A percentile compares a stretch with the other conserved stretches of the same genome.
These are phyloP conservation scores for Eimeria zaria DNA, from an alignment of 169 alveolate genomes.

Conservation along the genomic window DNA sequence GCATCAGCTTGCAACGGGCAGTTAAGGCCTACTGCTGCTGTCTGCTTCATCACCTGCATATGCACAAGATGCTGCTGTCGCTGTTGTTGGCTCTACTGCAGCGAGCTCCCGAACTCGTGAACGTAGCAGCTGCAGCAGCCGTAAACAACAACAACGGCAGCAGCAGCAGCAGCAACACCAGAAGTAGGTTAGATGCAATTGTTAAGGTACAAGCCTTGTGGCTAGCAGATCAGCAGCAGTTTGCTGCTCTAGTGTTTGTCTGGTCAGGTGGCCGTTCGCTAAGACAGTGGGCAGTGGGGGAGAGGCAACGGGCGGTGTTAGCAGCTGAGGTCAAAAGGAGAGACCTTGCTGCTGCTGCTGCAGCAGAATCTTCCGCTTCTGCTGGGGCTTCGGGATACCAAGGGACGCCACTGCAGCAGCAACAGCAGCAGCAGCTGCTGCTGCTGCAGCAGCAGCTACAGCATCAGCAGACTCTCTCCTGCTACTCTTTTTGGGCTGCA, in stretches of 20 bases:
- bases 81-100: conserved; percentile 25
- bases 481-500: conserved; percentile 73
- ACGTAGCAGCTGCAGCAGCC: conserved; percentile 8
- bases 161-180: conserved; percentile 50
- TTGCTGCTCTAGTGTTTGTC: conserved; percentile 67
- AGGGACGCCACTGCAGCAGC: no score
- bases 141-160: conserved; percentile 34
- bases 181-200: background rate
- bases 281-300: conserved; percentile 82
- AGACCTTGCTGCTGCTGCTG: conserved; percentile 75
- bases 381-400: background rate
- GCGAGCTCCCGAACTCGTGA: conserved; percentile 36
- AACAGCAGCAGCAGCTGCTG: background rate
- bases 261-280: conserved; percentile 73
- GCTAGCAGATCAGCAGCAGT: conserved; percentile 53
- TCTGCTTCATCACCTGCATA: conserved; percentile 76
- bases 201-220: conserved; percentile 31
- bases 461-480: conserved; percentile 77
- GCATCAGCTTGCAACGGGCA: conserved; percentile 48
- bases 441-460: conserved; percentile 45
- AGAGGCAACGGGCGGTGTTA: conserved; percentile 67
- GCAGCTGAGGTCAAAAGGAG: conserved; percentile 50
- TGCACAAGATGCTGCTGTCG: conserved; percentile 55
- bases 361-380: background rate
- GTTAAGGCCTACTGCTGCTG: conserved; percentile 82